These are phyloP conservation scores for Linum lewisii DNA, from an alignment of 345 rosid genomes.

Conservation along the genomic window DNA sequence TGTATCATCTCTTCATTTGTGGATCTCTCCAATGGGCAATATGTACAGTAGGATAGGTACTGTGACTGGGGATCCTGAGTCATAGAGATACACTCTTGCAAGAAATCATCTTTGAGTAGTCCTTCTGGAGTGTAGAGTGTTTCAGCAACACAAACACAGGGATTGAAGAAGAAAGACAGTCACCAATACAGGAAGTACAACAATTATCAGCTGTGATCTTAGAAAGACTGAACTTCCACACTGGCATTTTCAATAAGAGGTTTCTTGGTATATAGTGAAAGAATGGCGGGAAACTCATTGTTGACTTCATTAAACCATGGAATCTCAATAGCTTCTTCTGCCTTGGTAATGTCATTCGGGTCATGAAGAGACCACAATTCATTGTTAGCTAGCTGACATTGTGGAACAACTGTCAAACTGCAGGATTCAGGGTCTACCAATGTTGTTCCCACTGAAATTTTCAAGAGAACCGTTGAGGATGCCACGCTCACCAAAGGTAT, in stretches of 20 bases:
- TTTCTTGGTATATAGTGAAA: slow-evolving; percentile 57
- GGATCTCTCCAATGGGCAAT: slow-evolving; percentile 57
- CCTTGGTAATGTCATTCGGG: slow-evolving; percentile 49
- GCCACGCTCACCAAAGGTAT: slow-evolving; percentile 1
- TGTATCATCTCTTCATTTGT: slow-evolving; percentile 38
- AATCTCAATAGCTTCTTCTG: slow-evolving; percentile 57
- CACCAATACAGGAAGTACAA: slow-evolving; percentile 56
- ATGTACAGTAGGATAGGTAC: slow-evolving; percentile 40
- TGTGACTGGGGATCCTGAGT: slow-evolving; percentile 48
- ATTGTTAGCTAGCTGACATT: slow-evolving; percentile 33
- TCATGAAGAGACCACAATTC: slow-evolving; percentile 41
- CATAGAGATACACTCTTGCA: slow-evolving; percentile 50
- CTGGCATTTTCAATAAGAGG: slow-evolving; percentile 44
- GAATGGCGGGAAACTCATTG: slow-evolving; percentile 38
- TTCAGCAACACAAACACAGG: slow-evolving; percentile 51
- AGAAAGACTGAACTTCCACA: slow-evolving; percentile 51
- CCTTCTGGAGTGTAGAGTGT: slow-evolving; percentile 44
- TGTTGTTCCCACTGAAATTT: slow-evolving; percentile 14
- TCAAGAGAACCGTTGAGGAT: slow-evolving; percentile 23
- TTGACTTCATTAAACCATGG: slow-evolving; percentile 70
- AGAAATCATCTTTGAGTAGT: slow-evolving; percentile 45
- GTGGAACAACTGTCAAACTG: slow-evolving; percentile 42
- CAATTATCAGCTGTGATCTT: slow-evolving; percentile 42
- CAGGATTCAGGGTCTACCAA: slow-evolving; percentile 11
- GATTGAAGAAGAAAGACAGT: slow-evolving; percentile 48